A percentile compares a stretch with the other conserved stretches of the same genome.
These are phyloP conservation scores for Neurospora discreta DNA, from an alignment of 495 filamentous ascomycete species.

Conservation along the genomic window DNA sequence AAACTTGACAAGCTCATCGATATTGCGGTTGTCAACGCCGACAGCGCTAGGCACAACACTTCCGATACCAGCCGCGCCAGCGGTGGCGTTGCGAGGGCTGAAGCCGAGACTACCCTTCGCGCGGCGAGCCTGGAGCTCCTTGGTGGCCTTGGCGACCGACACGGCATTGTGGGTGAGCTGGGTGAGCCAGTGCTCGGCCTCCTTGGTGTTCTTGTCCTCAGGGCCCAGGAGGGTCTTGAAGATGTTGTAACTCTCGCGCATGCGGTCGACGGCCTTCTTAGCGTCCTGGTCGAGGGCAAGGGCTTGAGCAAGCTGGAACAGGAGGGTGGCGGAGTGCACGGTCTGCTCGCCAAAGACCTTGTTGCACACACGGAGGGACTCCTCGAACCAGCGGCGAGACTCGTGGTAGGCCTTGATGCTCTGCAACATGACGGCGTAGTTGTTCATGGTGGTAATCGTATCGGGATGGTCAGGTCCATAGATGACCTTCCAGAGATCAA, in stretches of 20 bases:
- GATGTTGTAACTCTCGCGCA: conserved; percentile 93
- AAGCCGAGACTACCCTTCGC: conserved; percentile 42
- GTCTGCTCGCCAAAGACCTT: conserved; percentile 75
- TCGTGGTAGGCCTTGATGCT: conserved; percentile 82
- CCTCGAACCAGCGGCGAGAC: conserved; percentile 93
- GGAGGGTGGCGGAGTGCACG: conserved; percentile 86
- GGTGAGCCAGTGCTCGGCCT: conserved; percentile 88
- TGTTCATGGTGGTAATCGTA: conserved; percentile 97
- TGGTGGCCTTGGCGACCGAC: conserved; percentile 80
- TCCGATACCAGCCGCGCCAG: conserved; percentile 24
- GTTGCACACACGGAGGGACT: conserved; percentile 77
- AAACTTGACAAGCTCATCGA: conserved; percentile 15
- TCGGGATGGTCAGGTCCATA: conserved; percentile 91
- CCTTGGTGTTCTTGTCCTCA: conserved; percentile 90
- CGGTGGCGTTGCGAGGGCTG: conserved; percentile 38
- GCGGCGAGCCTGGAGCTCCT: conserved; percentile 65
- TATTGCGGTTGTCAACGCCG: conserved; percentile 8
- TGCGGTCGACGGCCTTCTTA: conserved; percentile 77
- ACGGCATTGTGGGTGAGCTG: conserved; percentile 93
- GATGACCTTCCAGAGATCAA: conserved; percentile 94
- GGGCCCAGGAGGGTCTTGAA: conserved; percentile 77
- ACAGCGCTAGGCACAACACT: conserved; percentile 9
- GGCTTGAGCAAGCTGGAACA: conserved; percentile 94
- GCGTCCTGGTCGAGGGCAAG: conserved; percentile 86
- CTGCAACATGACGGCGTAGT: conserved; percentile 97